Conservation (phyloP, 495 filamentous ascomycete genomes). For the Penicillium coprophilum region DNA sequence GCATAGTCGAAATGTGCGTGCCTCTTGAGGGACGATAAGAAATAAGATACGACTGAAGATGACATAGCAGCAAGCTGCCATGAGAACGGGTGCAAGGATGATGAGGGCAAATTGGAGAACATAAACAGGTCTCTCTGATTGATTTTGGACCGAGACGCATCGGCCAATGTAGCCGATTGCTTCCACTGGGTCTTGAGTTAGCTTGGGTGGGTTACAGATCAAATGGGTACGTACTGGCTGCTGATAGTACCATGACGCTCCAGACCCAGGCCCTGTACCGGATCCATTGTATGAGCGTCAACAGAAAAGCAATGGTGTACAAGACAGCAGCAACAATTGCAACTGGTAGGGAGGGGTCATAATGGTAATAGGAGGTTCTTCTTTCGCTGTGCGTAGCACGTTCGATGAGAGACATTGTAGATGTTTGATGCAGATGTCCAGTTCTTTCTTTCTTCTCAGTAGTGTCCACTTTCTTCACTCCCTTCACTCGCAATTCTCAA, state of each 20-base stretch:
- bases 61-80: conserved; percentile 57
- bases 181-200: conserved; percentile 38
- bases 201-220: neutral
- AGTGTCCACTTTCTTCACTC: neutral
- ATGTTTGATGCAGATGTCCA: neutral
- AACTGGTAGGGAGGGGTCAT: conserved; percentile 48
- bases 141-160: conserved; percentile 35
- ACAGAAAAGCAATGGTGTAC: conserved; percentile 41
- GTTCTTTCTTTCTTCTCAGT: neutral
- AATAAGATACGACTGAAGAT: conserved; percentile 52
- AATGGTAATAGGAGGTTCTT: conserved; percentile 38
- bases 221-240: conserved; percentile 36
- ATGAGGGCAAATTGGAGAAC: conserved; percentile 40
- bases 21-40: conserved; percentile 40
- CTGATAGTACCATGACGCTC: conserved; percentile 44
- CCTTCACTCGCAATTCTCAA: neutral
- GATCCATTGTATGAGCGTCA: conserved; percentile 41
- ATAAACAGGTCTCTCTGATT: conserved; percentile 28
- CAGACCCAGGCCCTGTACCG: conserved; percentile 46
- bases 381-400: neutral
- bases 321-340: conserved; percentile 50
- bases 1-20: conserved; percentile 38
- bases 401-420: neutral
- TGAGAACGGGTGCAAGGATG: conserved; percentile 44
- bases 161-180: conserved; percentile 45